Conservation (phyloP, 352 stramenopile genomes). For the Globisporangium canariense region DNA sequence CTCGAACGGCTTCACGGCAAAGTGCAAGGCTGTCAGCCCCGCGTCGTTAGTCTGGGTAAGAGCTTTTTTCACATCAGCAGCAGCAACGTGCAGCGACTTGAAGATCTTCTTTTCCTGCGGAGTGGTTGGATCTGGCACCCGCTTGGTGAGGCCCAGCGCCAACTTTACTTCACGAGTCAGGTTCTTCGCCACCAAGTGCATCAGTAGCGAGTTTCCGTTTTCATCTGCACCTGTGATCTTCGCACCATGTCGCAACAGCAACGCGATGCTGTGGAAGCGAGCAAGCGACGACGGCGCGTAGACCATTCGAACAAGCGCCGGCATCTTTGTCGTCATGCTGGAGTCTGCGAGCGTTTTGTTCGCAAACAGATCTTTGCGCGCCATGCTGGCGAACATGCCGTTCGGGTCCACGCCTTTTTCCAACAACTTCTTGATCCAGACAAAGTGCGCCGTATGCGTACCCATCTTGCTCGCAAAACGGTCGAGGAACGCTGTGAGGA, state of each 20-base stretch:
- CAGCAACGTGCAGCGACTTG: conserved; percentile 42
- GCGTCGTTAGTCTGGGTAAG: conserved; percentile 36
- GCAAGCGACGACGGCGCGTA: conserved; percentile 27
- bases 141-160: conserved; percentile 39
- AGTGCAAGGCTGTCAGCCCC: conserved; percentile 51
- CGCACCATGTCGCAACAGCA: conserved; percentile 58
- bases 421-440: conserved; percentile 49
- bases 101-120: conserved; percentile 26
- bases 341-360: conserved; percentile 30
- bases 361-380: conserved; percentile 33
- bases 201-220: conserved; percentile 56
- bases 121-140: conserved; percentile 35
- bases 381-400: conserved; percentile 30
- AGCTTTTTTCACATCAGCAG: conserved; percentile 36
- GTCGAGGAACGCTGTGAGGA: conserved; percentile 53
- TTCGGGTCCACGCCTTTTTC: conserved; percentile 56
- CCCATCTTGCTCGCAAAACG: conserved; percentile 39
- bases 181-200: conserved; percentile 57
- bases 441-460: conserved; percentile 26
- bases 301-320: conserved; percentile 42
- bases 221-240: conserved; percentile 45
- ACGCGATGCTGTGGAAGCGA: conserved; percentile 36
- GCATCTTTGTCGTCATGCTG: conserved; percentile 28
- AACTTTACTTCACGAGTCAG: conserved; percentile 41
- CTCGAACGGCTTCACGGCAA: conserved; percentile 52